Conservation (phyloP, 208 protist species). For the Acanthamoeba royreba region DNA sequence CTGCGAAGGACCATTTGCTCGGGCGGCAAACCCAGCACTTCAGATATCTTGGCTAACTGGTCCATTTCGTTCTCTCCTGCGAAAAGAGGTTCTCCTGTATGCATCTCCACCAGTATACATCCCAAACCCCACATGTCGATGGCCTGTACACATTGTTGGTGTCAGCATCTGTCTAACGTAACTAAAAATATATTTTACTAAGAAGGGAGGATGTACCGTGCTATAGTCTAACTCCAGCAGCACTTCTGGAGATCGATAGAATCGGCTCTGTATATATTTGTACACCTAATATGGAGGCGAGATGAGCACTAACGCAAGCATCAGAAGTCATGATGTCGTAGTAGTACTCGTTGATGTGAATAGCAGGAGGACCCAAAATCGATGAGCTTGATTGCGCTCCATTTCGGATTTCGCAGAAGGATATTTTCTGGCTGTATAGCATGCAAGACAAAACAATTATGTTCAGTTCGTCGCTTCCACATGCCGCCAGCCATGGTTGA, state of each 20-base stretch:
- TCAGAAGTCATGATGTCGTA: no score
- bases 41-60: slow-evolving; percentile 91
- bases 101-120: slow-evolving; percentile 97
- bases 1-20: slow-evolving; percentile 72
- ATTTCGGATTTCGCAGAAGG: slow-evolving; percentile 81
- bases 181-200: not conserved
- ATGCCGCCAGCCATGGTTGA: not conserved
- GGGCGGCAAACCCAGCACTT: slow-evolving; percentile 80
- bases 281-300: slow-evolving; percentile 72
- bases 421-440: slow-evolving; percentile 84
- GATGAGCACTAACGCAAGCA: not conserved
- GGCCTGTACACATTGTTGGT: slow-evolving; percentile 68
- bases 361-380: slow-evolving; percentile 98
- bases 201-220: not conserved
- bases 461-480: not conserved
- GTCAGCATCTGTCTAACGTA: no score
- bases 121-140: slow-evolving; percentile 99
- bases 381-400: slow-evolving; percentile 94
- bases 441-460: not conserved
- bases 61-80: slow-evolving; percentile 91
- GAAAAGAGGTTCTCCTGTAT: slow-evolving; percentile 96
- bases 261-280: slow-evolving; percentile 95
- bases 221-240: slow-evolving; percentile 89
- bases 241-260: slow-evolving; percentile 93
- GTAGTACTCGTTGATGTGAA: slow-evolving; percentile 70